phyloP scores from a whole-genome alignment of 2,329 filamentous ascomycete species.

The Fonsecaea pugnacius region DNA sequence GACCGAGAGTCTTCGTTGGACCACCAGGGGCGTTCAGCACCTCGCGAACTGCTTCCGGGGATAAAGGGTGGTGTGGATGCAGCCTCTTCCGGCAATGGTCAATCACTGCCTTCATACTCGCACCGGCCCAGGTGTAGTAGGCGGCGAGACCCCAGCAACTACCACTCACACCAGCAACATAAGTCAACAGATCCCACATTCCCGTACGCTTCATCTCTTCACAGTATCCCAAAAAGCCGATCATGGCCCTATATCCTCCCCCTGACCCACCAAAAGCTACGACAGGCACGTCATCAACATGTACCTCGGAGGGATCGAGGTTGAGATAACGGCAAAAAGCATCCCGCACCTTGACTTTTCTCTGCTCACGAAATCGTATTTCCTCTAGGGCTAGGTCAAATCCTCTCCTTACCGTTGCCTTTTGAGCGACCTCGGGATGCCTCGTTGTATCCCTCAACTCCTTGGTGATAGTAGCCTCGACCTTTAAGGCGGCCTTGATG shows the following conservation, averaged over 20 bases:
- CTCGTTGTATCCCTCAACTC: slow-evolving; percentile 21
- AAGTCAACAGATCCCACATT: slow-evolving; percentile 28
- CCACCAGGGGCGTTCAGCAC: slow-evolving; percentile 25
- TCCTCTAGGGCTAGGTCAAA: slow-evolving; percentile 21
- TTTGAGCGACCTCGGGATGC: slow-evolving; percentile 23
- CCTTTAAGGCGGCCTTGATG: slow-evolving; percentile 25
- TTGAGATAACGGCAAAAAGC: slow-evolving; percentile 27
- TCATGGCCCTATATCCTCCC: slow-evolving; percentile 29
- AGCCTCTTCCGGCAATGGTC: slow-evolving; percentile 25
- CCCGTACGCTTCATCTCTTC: slow-evolving; percentile 26
- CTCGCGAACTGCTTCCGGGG: slow-evolving; percentile 26
- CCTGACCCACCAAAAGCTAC: slow-evolving; percentile 28
- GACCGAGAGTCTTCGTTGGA: slow-evolving; percentile 24
- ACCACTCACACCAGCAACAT: slow-evolving; percentile 26
- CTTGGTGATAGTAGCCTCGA: slow-evolving; percentile 25
- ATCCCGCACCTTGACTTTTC: slow-evolving; percentile 17
- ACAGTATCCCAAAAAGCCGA: slow-evolving; percentile 27
- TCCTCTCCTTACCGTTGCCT: slow-evolving; percentile 21
- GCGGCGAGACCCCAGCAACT: slow-evolving; percentile 29
- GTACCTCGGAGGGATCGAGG: slow-evolving; percentile 21
- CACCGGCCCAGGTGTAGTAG: slow-evolving; percentile 29
- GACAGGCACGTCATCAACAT: slow-evolving; percentile 27
- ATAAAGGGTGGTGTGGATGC: slow-evolving; percentile 27
- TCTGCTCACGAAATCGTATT: slow-evolving; percentile 12
- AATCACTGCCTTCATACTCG: slow-evolving; percentile 25